Conservation (phyloP, 2,329 filamentous ascomycete species). For the Arthrobotrys iridis region DNA sequence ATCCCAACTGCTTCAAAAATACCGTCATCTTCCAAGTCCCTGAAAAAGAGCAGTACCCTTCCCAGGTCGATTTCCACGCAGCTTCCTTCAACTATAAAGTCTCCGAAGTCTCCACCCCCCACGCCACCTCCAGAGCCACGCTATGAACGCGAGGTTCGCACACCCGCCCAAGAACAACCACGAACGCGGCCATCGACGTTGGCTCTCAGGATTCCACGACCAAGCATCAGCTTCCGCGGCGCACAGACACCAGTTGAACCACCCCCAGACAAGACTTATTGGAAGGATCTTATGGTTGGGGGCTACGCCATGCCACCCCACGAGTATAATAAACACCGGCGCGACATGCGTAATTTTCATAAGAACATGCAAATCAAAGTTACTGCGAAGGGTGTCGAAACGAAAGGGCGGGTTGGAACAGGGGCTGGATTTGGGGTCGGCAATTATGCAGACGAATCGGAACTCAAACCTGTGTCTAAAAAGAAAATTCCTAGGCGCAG, state of each 20-base stretch:
- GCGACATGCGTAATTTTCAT: constrained; percentile 46
- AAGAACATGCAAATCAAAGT: constrained; percentile 51
- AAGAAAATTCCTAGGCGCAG: constrained; percentile 43
- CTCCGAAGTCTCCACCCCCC: constrained; percentile 28
- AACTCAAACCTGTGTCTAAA: constrained; percentile 39
- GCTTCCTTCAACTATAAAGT: constrained; percentile 18
- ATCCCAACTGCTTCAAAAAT: constrained; percentile 49
- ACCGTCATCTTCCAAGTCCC: constrained; percentile 35
- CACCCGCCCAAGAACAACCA: constrained; percentile 4
- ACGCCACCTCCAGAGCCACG: constrained; percentile 23
- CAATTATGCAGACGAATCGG: constrained; percentile 45
- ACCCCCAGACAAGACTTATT: constrained; percentile 44
- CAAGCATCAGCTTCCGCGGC: constrained; percentile 42
- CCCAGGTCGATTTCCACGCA: constrained; percentile 38
- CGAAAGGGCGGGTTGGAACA: constrained; percentile 47
- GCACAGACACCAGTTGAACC: constrained; percentile 31
- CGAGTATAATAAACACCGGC: constrained; percentile 49
- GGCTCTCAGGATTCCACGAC: constrained; percentile 44
- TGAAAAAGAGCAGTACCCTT: constrained; percentile 42
- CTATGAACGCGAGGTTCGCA: constrained; percentile 13
- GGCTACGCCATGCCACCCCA: constrained; percentile 44
- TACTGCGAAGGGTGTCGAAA: constrained; percentile 46
- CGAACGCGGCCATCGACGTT: constrained; percentile 35
- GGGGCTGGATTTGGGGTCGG: constrained; percentile 49
- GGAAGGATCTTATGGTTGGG: constrained; percentile 50